These are phyloP conservation scores for Bretschneidera sinensis DNA, from an alignment of 345 rosid genomes.

Conservation along the genomic window DNA sequence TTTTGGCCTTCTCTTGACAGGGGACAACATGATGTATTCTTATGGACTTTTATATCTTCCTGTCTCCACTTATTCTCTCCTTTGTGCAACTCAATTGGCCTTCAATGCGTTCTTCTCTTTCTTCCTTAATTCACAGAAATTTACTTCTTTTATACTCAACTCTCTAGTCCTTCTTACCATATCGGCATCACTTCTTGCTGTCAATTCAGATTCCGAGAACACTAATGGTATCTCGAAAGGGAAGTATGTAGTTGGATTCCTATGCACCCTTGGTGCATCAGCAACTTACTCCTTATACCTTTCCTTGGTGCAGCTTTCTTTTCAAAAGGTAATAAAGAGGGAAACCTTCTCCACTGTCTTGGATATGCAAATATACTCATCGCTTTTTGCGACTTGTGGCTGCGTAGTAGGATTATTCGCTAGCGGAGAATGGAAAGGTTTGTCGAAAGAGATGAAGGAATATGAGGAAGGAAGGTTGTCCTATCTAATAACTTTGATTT, in stretches of 20 bases:
- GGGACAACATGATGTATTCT: slow-evolving; percentile 51
- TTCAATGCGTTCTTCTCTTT: slow-evolving; percentile 48
- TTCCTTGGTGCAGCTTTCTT: slow-evolving; percentile 41
- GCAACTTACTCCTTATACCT: slow-evolving; percentile 41
- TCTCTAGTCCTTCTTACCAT: slow-evolving; percentile 45
- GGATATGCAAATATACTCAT: slow-evolving; percentile 42
- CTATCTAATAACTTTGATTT: slow-evolving; percentile 40
- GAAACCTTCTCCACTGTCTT: slow-evolving; percentile 39
- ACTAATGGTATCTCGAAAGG: slow-evolving; percentile 16
- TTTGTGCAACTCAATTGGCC: slow-evolving; percentile 51
- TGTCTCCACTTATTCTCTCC: slow-evolving; percentile 53
- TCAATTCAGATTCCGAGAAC: slow-evolving; percentile 36
- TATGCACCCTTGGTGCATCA: slow-evolving; percentile 44
- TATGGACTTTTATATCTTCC: slow-evolving; percentile 52
- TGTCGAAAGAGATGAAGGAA: slow-evolving; percentile 33
- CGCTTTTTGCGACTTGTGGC: slow-evolving; percentile 37
- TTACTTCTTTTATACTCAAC: slow-evolving; percentile 43
- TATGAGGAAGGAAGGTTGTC: slow-evolving; percentile 31
- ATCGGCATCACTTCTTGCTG: slow-evolving; percentile 47
- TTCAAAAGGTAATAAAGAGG: slow-evolving; percentile 35
- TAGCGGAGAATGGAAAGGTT: slow-evolving; percentile 41
- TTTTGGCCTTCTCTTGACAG: slow-evolving; percentile 39
- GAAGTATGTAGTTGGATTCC: slow-evolving; percentile 38
- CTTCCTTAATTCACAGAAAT: slow-evolving; percentile 48
- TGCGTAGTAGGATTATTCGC: slow-evolving; percentile 41